These are phyloP conservation scores for Lantana camara DNA, from an alignment of 257 asterid genomes.

Conservation along the genomic window DNA sequence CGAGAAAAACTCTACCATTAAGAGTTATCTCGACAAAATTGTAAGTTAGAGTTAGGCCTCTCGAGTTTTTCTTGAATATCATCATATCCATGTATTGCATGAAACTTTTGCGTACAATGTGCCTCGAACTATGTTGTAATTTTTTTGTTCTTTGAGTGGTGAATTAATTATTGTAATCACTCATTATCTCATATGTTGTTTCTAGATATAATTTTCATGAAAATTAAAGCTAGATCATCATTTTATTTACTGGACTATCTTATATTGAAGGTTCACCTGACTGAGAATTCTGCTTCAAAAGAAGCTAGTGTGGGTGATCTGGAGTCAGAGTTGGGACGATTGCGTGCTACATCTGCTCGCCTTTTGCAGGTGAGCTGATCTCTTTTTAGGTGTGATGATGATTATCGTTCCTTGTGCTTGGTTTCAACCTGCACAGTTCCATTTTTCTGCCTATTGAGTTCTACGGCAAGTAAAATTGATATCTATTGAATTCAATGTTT, in stretches of 20 bases:
- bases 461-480: neutral
- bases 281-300: slow-evolving; percentile 66
- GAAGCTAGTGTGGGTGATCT: slow-evolving; percentile 68
- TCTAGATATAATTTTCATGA: slow-evolving; percentile 1
- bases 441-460: too few species aligned
- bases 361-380: slow-evolving; percentile 58
- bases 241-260: slow-evolving; percentile 6
- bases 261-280: slow-evolving; percentile 59
- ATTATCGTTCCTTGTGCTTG: slow-evolving; percentile 7
- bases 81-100: neutral
- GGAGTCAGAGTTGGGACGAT: slow-evolving; percentile 70
- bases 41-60: slow-evolving; percentile 41
- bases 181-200: neutral
- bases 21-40: slow-evolving; percentile 91
- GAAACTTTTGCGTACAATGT: neutral
- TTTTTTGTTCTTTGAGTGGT: neutral
- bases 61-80: neutral
- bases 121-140: neutral
- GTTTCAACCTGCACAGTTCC: too few species aligned
- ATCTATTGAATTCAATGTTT: neutral
- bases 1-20: slow-evolving; percentile 78
- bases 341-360: slow-evolving; percentile 61
- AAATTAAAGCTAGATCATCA: neutral
- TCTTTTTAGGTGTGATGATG: neutral
- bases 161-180: neutral